Percentiles rank a stretch among this genome's conserved stretches.
Conservation (phyloP, 345 rosid genomes). For the Euphorbia pulcherrima region DNA sequence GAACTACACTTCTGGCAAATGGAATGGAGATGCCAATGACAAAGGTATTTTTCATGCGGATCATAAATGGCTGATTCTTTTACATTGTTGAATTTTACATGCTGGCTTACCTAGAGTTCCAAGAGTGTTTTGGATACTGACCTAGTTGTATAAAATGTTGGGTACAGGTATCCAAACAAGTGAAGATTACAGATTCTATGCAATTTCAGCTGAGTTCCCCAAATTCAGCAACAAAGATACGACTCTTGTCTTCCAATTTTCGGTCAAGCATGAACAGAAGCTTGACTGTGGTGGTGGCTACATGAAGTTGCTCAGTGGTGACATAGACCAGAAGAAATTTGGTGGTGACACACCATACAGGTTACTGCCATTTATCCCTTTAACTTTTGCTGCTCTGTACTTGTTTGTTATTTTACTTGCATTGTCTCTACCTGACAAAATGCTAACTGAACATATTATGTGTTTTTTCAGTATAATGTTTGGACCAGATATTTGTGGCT, state of each 20-base stretch:
- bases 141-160: neutral
- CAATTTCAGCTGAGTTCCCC: slow-evolving; percentile 92
- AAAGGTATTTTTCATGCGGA: slow-evolving; percentile 49
- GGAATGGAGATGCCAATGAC: slow-evolving; percentile 82
- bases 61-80: neutral
- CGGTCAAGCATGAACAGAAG: slow-evolving; percentile 98
- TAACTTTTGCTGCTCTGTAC: neutral
- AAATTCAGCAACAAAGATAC: slow-evolving; percentile 87
- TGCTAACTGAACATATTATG: slow-evolving; percentile 6
- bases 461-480: slow-evolving; percentile 81
- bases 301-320: slow-evolving; percentile 91
- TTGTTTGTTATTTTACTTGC: neutral
- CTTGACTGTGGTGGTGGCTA: slow-evolving; percentile 99
- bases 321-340: slow-evolving; percentile 86
- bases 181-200: slow-evolving; percentile 95
- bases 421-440: neutral
- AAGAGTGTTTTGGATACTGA: neutral
- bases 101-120: neutral
- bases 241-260: slow-evolving; percentile 89
- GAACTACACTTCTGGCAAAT: slow-evolving; percentile 89
- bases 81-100: neutral
- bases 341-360: slow-evolving; percentile 98
- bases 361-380: slow-evolving; percentile 24
- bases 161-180: slow-evolving; percentile 89
- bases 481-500: slow-evolving; percentile 98